Conservation (phyloP, 2,329 filamentous ascomycete genomes). For the Fusarium newnesense region DNA sequence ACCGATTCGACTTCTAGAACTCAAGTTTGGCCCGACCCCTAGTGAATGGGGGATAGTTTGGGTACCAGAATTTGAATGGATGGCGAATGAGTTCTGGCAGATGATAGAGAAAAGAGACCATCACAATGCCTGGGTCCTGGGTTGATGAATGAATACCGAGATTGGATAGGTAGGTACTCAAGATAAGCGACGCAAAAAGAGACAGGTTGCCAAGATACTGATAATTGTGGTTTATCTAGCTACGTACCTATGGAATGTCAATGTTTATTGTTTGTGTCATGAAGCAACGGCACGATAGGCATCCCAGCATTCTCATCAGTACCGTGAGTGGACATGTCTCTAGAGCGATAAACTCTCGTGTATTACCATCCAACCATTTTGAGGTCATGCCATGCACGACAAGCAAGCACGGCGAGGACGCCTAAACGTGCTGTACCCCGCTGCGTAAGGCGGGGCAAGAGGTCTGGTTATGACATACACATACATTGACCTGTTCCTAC, state of each 20-base stretch:
- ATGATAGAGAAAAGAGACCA: conserved; percentile 17
- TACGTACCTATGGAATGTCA: not conserved
- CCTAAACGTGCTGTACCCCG: conserved; percentile 2
- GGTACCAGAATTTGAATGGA: conserved; percentile 41
- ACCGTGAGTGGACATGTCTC: not conserved
- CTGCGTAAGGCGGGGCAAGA: conserved; percentile 8
- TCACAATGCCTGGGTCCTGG: conserved; percentile 43
- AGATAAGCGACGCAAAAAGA: not conserved
- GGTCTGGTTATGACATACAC: not conserved
- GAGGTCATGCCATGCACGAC: not conserved
- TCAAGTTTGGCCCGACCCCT: conserved; percentile 17
- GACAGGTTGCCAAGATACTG: not conserved
- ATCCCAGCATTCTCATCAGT: not conserved
- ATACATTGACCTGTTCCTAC: not conserved
- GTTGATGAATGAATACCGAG: conserved; percentile 22
- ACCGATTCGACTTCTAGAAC: conserved; percentile 36
- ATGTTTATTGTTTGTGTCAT: not conserved
- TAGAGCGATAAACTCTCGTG: not conserved
- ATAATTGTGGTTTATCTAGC: not conserved
- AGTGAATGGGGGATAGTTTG: conserved; percentile 41
- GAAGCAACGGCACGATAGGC: not conserved
- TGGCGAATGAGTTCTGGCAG: conserved; percentile 44
- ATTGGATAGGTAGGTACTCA: not conserved
- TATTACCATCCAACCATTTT: not conserved
- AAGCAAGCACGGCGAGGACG: not conserved